phyloP scores from a whole-genome alignment of 768 basidiomycete species.

The Rubroboletus satanas region DNA sequence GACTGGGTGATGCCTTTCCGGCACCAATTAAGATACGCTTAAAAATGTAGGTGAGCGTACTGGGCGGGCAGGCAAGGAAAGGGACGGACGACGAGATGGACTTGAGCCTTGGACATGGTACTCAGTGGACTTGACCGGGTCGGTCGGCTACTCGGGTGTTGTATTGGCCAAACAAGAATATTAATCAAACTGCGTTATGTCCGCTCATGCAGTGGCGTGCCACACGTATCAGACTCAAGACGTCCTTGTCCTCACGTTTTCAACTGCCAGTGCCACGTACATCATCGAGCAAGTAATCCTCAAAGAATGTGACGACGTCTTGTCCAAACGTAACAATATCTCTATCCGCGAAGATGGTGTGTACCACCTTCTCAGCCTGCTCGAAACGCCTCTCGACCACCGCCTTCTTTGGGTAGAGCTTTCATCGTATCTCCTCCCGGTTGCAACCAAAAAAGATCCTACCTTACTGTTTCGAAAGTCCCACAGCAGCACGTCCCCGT shows the following conservation, averaged over 20 bases:
- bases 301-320: slow-evolving; percentile 37
- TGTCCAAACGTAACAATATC: slow-evolving; percentile 41
- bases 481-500: slow-evolving; percentile 44
- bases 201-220: slow-evolving; percentile 2
- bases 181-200: slow-evolving; percentile 4
- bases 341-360: slow-evolving; percentile 38
- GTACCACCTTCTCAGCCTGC: slow-evolving; percentile 35
- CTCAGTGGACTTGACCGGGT: not conserved
- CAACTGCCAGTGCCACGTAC: not conserved
- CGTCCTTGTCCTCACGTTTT: not conserved
- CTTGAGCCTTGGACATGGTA: slow-evolving; percentile 66
- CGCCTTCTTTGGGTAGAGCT: slow-evolving; percentile 31
- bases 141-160: not conserved
- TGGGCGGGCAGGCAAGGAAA: slow-evolving; percentile 4
- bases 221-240: slow-evolving; percentile 8
- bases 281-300: slow-evolving; percentile 26
- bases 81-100: slow-evolving; percentile 70
- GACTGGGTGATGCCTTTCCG: slow-evolving; percentile 93
- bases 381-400: slow-evolving; percentile 32
- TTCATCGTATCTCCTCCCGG: slow-evolving; percentile 18
- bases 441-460: slow-evolving; percentile 17
- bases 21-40: slow-evolving; percentile 86
- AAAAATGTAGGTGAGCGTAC: slow-evolving; percentile 11
- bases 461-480: slow-evolving; percentile 49
- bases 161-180: slow-evolving; percentile 20